Evolutionary conservation across 768 basidiomycete genomes (phyloP).

Genomic region (Russula olivacea): DNA sequence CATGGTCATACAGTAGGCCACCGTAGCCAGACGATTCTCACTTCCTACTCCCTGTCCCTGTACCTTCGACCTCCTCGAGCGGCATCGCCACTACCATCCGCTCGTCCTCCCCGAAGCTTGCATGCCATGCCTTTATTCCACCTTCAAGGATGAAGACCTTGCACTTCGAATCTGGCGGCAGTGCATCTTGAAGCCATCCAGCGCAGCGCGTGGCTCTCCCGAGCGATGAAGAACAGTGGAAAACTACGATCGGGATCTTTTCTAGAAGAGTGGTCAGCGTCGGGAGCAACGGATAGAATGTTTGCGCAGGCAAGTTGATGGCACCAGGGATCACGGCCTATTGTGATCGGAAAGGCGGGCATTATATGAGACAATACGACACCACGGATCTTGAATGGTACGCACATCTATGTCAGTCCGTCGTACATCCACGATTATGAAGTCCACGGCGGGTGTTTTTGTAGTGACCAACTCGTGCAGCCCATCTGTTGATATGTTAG

Average conservation of each 20-base stretch:
- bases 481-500: slow-evolving; percentile 25
- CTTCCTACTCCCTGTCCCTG: neutral
- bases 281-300: slow-evolving; percentile 37
- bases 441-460: slow-evolving; percentile 26
- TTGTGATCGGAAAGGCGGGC: neutral
- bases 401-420: slow-evolving; percentile 37
- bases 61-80: neutral
- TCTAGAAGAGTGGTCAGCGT: slow-evolving; percentile 31
- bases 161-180: slow-evolving; percentile 21
- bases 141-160: slow-evolving; percentile 26
- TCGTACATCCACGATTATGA: slow-evolving; percentile 36
- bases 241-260: slow-evolving; percentile 28
- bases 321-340: slow-evolving; percentile 32
- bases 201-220: slow-evolving; percentile 27
- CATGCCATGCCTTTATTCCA: slow-evolving; percentile 29
- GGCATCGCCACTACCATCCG: slow-evolving; percentile 46
- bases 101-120: slow-evolving; percentile 22
- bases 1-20: too few relatives aligned
- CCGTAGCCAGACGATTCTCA: neutral
- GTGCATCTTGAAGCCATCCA: slow-evolving; percentile 27
- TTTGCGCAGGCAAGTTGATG: slow-evolving; percentile 42
- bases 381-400: neutral
- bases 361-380: neutral
- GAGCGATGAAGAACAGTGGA: slow-evolving; percentile 27
- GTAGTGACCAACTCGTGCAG: slow-evolving; percentile 28